phyloP scores from a whole-genome alignment of 179 eudicot species.

The Silene noctiflora region DNA sequence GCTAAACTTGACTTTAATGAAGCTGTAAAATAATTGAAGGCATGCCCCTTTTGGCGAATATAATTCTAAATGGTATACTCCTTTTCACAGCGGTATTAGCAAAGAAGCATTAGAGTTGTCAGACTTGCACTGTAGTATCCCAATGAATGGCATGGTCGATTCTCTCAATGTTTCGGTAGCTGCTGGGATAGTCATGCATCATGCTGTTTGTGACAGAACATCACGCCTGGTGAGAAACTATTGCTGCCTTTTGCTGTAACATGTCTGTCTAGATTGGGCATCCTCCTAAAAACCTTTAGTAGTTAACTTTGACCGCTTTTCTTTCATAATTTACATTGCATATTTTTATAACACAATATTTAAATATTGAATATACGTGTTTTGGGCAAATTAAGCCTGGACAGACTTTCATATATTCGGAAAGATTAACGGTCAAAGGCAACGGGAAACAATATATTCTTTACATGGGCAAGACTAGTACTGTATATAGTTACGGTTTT shows the following conservation, averaged over 20 bases:
- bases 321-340: too few species aligned
- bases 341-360: too few species aligned
- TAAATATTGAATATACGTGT: too few species aligned
- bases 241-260: not conserved
- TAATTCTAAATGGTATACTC: conserved; percentile 9
- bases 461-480: too few species aligned
- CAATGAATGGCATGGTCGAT: conserved; percentile 99
- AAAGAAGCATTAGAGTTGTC: conserved; percentile 74
- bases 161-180: conserved; percentile 97
- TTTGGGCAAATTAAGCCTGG: too few species aligned
- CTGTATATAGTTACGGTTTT: not conserved
- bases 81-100: conserved; percentile 68
- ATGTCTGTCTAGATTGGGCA: not conserved
- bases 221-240: conserved; percentile 59
- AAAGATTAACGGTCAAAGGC: too few species aligned
- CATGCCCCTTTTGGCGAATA: not conserved
- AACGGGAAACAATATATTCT: too few species aligned
- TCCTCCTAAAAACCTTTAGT: not conserved
- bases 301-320: too few species aligned
- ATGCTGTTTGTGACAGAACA: conserved; percentile 85
- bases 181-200: conserved; percentile 94
- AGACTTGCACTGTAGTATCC: conserved; percentile 80
- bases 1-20: not conserved
- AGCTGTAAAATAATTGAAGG: not conserved
- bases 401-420: too few species aligned